These are phyloP conservation scores for Lineolata rhizophorae DNA, from an alignment of 495 filamentous ascomycete species.

Conservation along the genomic window DNA sequence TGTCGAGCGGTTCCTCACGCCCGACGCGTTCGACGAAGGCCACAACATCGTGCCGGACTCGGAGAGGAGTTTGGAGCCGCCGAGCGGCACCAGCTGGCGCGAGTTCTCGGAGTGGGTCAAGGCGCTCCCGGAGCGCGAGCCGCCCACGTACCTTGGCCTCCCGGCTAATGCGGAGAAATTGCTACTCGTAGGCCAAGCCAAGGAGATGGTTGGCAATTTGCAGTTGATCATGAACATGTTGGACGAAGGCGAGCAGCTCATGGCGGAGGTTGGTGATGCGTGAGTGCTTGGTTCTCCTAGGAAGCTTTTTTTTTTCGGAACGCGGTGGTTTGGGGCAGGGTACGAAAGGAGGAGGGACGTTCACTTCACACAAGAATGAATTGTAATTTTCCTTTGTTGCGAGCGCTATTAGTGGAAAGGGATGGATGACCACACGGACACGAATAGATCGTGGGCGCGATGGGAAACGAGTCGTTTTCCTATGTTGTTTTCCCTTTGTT, in stretches of 20 bases:
- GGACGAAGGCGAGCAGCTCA: slow-evolving; percentile 84
- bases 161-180: slow-evolving; percentile 95
- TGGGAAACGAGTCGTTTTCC: too few relatives aligned
- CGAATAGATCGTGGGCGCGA: too few relatives aligned
- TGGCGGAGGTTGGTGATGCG: slow-evolving; percentile 34
- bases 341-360: too few relatives aligned
- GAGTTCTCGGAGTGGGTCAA: slow-evolving; percentile 90
- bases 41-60: slow-evolving; percentile 65
- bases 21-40: slow-evolving; percentile 71
- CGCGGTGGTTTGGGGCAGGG: not conserved
- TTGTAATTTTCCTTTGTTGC: too few relatives aligned
- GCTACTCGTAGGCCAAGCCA: slow-evolving; percentile 71
- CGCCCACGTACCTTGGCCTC: slow-evolving; percentile 87
- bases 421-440: too few relatives aligned
- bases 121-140: slow-evolving; percentile 77
- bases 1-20: slow-evolving; percentile 57
- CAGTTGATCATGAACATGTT: slow-evolving; percentile 61
- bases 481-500: too few relatives aligned
- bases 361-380: too few relatives aligned
- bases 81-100: slow-evolving; percentile 53
- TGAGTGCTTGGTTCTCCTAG: too few relatives aligned
- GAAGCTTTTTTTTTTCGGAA: not conserved
- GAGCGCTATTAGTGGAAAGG: too few relatives aligned
- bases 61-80: slow-evolving; percentile 34
- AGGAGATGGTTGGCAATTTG: slow-evolving; percentile 66